Percentiles rank a stretch among this genome's conserved stretches.
Conservation (phyloP, 176 grass and related monocot genomes). For the Cenchrus fungigraminus region DNA sequence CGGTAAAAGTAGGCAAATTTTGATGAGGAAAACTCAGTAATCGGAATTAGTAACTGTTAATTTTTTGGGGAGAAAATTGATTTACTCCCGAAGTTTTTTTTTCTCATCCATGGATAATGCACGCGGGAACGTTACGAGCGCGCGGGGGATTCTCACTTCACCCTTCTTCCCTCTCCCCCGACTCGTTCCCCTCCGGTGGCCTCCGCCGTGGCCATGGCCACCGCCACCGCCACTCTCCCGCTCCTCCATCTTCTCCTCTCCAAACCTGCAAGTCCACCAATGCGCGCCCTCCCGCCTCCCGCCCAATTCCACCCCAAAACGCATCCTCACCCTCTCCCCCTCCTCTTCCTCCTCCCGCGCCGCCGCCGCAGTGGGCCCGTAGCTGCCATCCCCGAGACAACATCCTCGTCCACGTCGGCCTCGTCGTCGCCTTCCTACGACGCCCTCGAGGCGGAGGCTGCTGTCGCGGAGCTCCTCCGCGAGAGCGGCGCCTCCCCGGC, state of each 20-base stretch:
- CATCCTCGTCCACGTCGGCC: not conserved
- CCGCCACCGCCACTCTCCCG: not conserved
- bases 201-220: conserved; percentile 34
- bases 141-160: not conserved
- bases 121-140: not conserved
- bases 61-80: not conserved
- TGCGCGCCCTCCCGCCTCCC: not conserved
- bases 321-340: not conserved
- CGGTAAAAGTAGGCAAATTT: not conserved
- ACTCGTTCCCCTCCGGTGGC: not conserved
- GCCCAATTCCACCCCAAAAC: not conserved
- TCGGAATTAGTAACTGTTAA: not conserved
- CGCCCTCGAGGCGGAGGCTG: conserved; percentile 45
- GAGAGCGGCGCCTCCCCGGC: conserved; percentile 56
- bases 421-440: not conserved
- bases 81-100: not conserved
- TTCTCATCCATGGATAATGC: conserved; percentile 19
- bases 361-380: not conserved
- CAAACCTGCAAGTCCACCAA: not conserved
- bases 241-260: not conserved
- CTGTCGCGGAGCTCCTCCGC: conserved; percentile 55
- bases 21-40: not conserved
- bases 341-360: not conserved
- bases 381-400: not conserved
- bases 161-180: not conserved